These are phyloP conservation scores for Blepharisma stoltei DNA, from an alignment of 73 alveolate species.

Conservation along the genomic window DNA sequence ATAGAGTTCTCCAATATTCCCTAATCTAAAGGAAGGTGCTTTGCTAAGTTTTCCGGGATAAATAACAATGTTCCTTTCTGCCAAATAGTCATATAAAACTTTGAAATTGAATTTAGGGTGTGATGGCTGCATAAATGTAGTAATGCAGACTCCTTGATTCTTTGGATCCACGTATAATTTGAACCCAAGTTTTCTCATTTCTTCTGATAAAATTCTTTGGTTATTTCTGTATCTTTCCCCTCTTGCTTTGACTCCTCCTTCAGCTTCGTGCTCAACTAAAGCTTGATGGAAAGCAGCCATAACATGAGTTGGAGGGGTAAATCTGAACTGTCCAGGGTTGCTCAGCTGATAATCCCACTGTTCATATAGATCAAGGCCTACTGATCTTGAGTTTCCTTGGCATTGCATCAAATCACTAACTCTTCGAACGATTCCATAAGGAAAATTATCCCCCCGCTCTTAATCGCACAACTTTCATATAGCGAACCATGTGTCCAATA, in stretches of 20 bases:
- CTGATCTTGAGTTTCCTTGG: slow-evolving; percentile 50
- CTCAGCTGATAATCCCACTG: slow-evolving; percentile 42
- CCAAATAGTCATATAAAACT: slow-evolving; percentile 46
- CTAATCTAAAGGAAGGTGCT: slow-evolving; percentile 73
- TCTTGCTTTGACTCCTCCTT: slow-evolving; percentile 60
- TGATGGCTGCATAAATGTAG: slow-evolving; percentile 45
- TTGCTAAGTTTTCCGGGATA: slow-evolving; percentile 68
- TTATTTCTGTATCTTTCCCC: slow-evolving; percentile 45
- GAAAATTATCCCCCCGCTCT: no score
- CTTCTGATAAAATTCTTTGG: slow-evolving; percentile 31
- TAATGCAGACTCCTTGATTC: slow-evolving; percentile 47
- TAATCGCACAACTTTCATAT: no score
- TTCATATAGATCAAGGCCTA: slow-evolving; percentile 62
- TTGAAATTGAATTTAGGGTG: slow-evolving; percentile 50
- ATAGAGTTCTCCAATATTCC: slow-evolving; percentile 56
- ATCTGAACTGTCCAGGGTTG: slow-evolving; percentile 55
- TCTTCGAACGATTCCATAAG: no score
- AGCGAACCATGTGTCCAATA: no score
- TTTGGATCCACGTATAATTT: slow-evolving; percentile 40
- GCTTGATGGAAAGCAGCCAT: slow-evolving; percentile 55
- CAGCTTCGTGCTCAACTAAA: slow-evolving; percentile 47
- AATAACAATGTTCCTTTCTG: slow-evolving; percentile 41
- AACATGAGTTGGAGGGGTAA: slow-evolving; percentile 74
- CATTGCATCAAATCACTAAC: slow-evolving; percentile 28
- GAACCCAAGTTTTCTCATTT: slow-evolving; percentile 48